Evolutionary conservation across 2,329 filamentous ascomycete genomes (phyloP), one percentile per base, ranked within the genome.

Genomic region (Claviceps quebecensis): DNA sequence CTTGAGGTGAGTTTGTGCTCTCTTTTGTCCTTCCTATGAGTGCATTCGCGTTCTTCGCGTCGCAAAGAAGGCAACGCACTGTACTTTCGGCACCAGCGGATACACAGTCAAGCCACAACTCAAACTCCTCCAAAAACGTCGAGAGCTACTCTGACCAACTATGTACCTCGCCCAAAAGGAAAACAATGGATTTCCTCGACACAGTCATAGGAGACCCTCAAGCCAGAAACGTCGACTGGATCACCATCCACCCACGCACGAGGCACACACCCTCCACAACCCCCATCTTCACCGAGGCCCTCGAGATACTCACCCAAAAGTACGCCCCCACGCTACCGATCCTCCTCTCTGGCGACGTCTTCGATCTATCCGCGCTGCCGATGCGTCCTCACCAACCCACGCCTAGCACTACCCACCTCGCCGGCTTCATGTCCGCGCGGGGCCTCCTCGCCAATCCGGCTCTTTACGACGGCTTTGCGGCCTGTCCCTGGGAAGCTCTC

Each of bases 191-290:
- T 58, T 86, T 83, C 59, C 71, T 87, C 50, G 72, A 75, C 51
- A 77, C 76, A 0, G 78, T 86, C 8, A 69, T 85, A 46, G 74
- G 73, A 1, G 73, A 78, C 53, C 63, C 69, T 4, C 66, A 71
- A 36, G 62, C 71, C 54, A 68, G 75, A 9, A 71, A 76, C 34
- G 74, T 83, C 49, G 81, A 86, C 69, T 86, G 80, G 69, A 69
- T 86, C 51, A 86, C 83, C 39, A 80, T 86, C 51, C 83, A 86
- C 63, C 82, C 81, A 3, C 73, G 83, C n/a, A 78, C 76, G 45
- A 71, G 77, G 39, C 69, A 67, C 54, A 85, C 81, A 14, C 75
- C 80, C 1, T 83, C 78, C 37, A 79, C 72, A 29, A 70, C 71
- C 1, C 79, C 81, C 7, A 83, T 85, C 52, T 72, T 78, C 60